A percentile compares a stretch with the other conserved stretches of the same genome.
Conservation (phyloP, 805 yeast species). For the Candida boleticola region DNA sequence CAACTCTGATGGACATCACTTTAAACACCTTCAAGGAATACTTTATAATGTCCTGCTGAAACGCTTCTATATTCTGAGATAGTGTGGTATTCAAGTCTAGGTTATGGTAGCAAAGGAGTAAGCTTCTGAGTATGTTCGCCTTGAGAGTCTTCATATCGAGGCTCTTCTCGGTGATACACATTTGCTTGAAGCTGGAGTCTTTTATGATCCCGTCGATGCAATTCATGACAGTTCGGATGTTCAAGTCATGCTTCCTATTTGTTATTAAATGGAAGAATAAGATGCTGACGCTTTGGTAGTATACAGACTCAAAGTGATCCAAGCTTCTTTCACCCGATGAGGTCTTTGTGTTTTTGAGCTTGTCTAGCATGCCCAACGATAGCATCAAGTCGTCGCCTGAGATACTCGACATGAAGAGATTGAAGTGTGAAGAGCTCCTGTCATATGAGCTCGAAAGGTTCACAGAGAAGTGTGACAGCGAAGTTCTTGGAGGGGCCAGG, state of each 20-base stretch:
- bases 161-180: neutral
- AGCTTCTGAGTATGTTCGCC: neutral
- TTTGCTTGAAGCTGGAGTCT: neutral
- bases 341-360: neutral
- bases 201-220: neutral
- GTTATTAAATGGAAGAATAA: neutral
- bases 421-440: neutral
- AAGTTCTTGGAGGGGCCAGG: too few species aligned
- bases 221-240: neutral
- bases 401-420: neutral
- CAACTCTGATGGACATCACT: neutral
- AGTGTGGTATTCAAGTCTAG: neutral
- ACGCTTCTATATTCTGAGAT: neutral
- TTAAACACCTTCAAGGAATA: neutral
- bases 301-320: neutral
- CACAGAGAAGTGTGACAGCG: too few species aligned
- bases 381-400: neutral
- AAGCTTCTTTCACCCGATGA: neutral
- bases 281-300: constrained; percentile 2
- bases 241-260: neutral
- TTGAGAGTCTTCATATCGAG: neutral
- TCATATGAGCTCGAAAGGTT: too few species aligned
- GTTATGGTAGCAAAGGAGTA: neutral
- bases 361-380: neutral
- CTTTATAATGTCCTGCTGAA: neutral